Evolutionary conservation across 129 eudicot genomes (phyloP).

Genomic region (Kitagawia praeruptora): DNA sequence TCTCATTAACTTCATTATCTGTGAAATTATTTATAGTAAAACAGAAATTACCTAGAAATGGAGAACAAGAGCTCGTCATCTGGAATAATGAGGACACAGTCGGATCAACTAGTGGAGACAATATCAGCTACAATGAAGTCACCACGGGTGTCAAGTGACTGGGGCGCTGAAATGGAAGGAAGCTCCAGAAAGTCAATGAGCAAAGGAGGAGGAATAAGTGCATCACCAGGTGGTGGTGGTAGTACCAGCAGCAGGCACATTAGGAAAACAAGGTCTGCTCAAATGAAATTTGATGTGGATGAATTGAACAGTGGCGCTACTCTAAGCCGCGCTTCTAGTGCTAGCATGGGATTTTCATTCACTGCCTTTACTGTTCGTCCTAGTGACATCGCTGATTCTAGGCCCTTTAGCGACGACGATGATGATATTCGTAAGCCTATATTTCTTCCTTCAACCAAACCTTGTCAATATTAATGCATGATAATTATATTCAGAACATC

Average conservation of each 20-base stretch:
- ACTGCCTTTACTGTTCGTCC: conserved; percentile 88
- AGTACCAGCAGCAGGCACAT: conserved; percentile 60
- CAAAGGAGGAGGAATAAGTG: conserved; percentile 30
- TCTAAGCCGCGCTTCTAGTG: conserved; percentile 85
- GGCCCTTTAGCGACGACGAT: conserved; percentile 61
- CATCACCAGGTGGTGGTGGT: conserved; percentile 48
- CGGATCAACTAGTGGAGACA: conserved; percentile 69
- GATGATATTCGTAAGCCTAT: conserved; percentile 66
- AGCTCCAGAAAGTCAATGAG: conserved; percentile 60
- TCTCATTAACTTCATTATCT: neutral
- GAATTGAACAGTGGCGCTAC: conserved; percentile 85
- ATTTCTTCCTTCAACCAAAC: neutral
- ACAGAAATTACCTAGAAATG: neutral
- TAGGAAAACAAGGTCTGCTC: conserved; percentile 81
- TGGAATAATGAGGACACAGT: conserved; percentile 57
- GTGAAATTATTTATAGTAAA: neutral
- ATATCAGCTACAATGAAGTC: conserved; percentile 47
- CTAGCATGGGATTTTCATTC: conserved; percentile 83
- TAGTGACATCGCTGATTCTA: conserved; percentile 60
- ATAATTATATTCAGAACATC: neutral
- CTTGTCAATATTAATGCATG: neutral
- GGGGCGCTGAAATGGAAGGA: conserved; percentile 19
- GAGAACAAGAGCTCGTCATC: neutral
- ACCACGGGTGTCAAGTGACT: conserved; percentile 22
- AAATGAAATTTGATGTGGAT: conserved; percentile 66